Base-by-base conservation (phyloP, 495 filamentous ascomycete species). In the Melanomma pulvis-pyrius region DNA sequence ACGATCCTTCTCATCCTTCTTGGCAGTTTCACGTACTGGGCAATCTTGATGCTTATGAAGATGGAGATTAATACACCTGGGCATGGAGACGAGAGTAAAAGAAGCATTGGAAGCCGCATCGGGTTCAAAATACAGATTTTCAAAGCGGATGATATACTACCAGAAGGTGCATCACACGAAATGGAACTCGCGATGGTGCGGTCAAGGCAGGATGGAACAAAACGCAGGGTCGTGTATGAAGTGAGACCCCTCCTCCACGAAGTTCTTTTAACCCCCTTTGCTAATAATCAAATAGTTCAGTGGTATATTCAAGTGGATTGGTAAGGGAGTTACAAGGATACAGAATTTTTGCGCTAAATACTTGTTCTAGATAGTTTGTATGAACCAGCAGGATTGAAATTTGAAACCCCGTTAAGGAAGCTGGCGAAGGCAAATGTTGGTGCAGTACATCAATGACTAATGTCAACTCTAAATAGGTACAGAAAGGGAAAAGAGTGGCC, bases 181-280 rank as follows among this genome's bases (percentile, higher is more conserved):
- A 34, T 65, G 25, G 25, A 50, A 52, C 47, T 41, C 15, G 26
- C 46, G 8, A 62, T 62, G 2, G 39, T 26, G 34, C 51, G 30
- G 41, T 21, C 54, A 19, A 74, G 81, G 30, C 56, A 51, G 15
- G 48, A 51, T 51, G 48, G 48, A 5, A 25, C 48, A 9, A 51
- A 51, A 51, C 48, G 48, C 4, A 51, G 48, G 15, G 19, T 51
- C 7, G 22, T 25, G 2, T 51, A 51, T 17, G n/a, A 51, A 19
- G 48, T 51, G 17, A 51, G 48, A 6, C 13, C 46, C 5, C n/a
- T 49, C n/a, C 46, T 49, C 8, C 15, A 17, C 22, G 46, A 8
- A 49, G 7, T 24, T 6, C 6, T 24, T n/a, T n/a, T n/a, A n/a
- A 49, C 15, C 7, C 22, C 15, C 5, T 17, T 49, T 19, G n/a